phyloP scores from a whole-genome alignment of 768 basidiomycete genomes.

The Pleurotus salmoneostramineus region DNA sequence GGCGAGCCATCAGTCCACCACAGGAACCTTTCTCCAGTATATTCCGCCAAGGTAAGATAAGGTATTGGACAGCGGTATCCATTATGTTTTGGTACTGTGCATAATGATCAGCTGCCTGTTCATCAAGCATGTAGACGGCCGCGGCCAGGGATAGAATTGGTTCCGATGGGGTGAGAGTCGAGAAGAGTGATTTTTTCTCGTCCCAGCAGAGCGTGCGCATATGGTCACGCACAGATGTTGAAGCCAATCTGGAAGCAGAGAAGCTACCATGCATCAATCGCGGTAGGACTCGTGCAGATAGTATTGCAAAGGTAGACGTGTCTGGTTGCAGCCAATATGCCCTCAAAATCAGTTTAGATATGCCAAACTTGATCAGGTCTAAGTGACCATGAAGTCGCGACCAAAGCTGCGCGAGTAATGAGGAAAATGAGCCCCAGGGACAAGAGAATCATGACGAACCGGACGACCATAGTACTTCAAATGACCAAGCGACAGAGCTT shows the following conservation, averaged over 20 bases:
- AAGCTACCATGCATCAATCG: not conserved
- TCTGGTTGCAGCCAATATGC: not conserved
- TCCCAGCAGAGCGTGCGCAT: conserved; percentile 3
- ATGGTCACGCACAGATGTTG: conserved; percentile 5
- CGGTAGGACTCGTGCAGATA: not conserved
- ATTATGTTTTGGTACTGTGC: not conserved
- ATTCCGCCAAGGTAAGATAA: not conserved
- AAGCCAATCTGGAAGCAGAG: not conserved
- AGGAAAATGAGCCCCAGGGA: not conserved
- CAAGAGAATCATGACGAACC: not conserved
- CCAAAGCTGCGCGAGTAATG: not conserved
- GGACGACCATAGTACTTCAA: conserved; percentile 9
- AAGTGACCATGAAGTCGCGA: not conserved
- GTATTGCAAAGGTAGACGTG: not conserved
- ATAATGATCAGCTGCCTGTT: not conserved
- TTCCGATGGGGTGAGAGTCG: conserved; percentile 4
- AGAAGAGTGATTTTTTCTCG: not conserved
- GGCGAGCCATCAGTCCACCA: not conserved
- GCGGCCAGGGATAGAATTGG: conserved; percentile 7
- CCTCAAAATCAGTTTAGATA: not conserved
- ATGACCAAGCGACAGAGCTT: conserved; percentile 1
- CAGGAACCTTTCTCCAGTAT: conserved; percentile 2
- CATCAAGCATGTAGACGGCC: not conserved
- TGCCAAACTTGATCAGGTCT: not conserved
- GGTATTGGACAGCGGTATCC: not conserved